A percentile compares a stretch with the other conserved stretches of the same genome.
phyloP scores from a whole-genome alignment of 2,329 filamentous ascomycete genomes.

The Emergomyces orientalis region DNA sequence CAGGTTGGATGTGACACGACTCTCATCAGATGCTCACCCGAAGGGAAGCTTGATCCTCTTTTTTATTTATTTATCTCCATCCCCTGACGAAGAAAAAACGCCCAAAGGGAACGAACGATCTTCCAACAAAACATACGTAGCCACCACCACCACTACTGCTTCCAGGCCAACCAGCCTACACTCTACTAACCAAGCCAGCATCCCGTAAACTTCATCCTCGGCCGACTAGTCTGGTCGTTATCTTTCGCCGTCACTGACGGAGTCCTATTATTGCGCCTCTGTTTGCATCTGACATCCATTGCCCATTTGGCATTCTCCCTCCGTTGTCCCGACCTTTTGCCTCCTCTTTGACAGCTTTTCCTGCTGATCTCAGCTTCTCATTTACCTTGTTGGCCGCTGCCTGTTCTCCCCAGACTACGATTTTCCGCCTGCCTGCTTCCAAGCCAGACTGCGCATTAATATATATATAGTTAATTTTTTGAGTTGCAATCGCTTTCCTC shows the following conservation, averaged over 20 bases:
- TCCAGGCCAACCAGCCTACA: neutral
- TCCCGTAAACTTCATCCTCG: neutral
- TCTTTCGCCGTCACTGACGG: neutral
- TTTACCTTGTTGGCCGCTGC: neutral
- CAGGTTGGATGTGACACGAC: neutral
- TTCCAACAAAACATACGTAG: neutral
- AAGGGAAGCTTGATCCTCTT: neutral
- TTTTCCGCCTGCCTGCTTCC: neutral
- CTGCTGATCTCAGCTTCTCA: no score
- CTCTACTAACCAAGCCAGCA: neutral
- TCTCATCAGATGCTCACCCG: neutral
- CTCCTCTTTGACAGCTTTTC: neutral
- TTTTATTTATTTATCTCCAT: neutral
- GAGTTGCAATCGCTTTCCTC: neutral
- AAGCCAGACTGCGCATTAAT: neutral
- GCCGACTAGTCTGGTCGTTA: neutral
- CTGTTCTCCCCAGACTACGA: neutral
- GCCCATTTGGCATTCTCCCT: neutral
- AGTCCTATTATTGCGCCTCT: neutral
- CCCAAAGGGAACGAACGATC: neutral
- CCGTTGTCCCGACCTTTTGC: neutral
- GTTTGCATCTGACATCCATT: neutral
- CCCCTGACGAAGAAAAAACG: neutral
- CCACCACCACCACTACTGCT: neutral
- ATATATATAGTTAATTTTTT: neutral